Evolutionary conservation across 2,329 filamentous ascomycete genomes (phyloP), one percentile per base, ranked within the genome.

Genomic region (Fusarium sp.): DNA sequence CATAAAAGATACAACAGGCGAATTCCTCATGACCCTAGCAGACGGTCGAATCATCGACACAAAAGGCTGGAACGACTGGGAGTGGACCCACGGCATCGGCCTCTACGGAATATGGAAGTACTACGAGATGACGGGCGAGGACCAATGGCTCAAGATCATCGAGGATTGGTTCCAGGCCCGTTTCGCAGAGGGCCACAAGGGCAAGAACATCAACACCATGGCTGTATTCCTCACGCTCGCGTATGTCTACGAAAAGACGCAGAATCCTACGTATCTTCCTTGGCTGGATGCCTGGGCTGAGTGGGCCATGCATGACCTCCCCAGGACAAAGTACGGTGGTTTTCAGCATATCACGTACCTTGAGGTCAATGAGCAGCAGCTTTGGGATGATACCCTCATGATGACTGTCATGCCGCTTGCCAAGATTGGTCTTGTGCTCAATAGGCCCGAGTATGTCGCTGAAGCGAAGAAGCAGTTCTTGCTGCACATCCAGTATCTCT

Each of bases 201-300:
- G 92, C 42, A 95, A 95, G 80, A 95, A 95, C 81, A 94, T 94
- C 86, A 95, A 94, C 84, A 95, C 93, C 22, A 94, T 95, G 92
- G 90, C 91, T 18, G 91, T 91, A 1, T 93, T 95, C 80, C 83
- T 95, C 26, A 93, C 93, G 0, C 86, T 95, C 2, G 92, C 93
- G 2, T 91, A 90, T 78, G 86, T 95, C n/a, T 95, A 95, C 77
- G 93, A 95, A 81, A 89, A 91, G 79, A 93, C 91, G 0, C 83
- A 87, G 14, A 91, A 94, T 77, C 85, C 86, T 71, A 90, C 88
- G 0, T 95, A 94, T 78, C 83, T 93, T 13, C 91, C 92, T 0
- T 95, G 92, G 92, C 85, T 95, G 11, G 93, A 95, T 76, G 86
- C 87, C 51, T 95, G 93, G 93, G 93, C 90, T 9, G 93, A 95